Evolutionary conservation across 2,329 filamentous ascomycete species (phyloP), one percentile per base, ranked within the genome.

Genomic region (Aspergillus fischeri): DNA sequence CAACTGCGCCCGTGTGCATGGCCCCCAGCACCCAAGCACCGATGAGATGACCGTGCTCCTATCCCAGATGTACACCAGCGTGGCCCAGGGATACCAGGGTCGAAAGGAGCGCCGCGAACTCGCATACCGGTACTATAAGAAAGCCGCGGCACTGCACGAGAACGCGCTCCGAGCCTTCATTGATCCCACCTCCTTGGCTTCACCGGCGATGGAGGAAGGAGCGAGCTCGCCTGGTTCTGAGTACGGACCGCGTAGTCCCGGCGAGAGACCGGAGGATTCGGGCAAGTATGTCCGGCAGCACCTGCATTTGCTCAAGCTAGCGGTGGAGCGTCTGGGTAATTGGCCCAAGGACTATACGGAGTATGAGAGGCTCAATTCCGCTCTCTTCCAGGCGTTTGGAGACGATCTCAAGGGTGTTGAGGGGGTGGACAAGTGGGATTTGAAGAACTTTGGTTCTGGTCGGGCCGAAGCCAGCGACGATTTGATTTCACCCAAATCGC

Each of bases 1-100:
- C 72, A 83, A 83, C 67, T 76, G 81, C 62, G 76, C 77, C 24
- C 78, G 80, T 35, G 79, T 79, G 25, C 77, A 80, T 62, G 80
- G 80, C 6, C 71, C 75, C 17, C 71, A 75, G 20, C 73, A 80
- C 54, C 69, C 73, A 1, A 72, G 73, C 51, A 81, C 80, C 2
- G 65, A 81, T 50, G 76, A 80, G 62, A 77, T 78, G 56, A 79
- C 76, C 52, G 73, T 75, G 53, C 71, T 82, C 9, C 74, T 82
- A 4, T 77, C 78, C 0, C 70, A 79, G 62, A 72, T 82, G 3
- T 81, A 81, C 70, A 80, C 78, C 24, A 65, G 67, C 7, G 64
- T 72, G 21, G 72, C 68, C 4, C 70, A 70, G 59, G 64, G 65
- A 7, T 71, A 72, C 61, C 71, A 72, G 58, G 35, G 48, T 11